Conservation (phyloP, 176 grass and related monocot genomes). For the Chrysopogon serrulatus region DNA sequence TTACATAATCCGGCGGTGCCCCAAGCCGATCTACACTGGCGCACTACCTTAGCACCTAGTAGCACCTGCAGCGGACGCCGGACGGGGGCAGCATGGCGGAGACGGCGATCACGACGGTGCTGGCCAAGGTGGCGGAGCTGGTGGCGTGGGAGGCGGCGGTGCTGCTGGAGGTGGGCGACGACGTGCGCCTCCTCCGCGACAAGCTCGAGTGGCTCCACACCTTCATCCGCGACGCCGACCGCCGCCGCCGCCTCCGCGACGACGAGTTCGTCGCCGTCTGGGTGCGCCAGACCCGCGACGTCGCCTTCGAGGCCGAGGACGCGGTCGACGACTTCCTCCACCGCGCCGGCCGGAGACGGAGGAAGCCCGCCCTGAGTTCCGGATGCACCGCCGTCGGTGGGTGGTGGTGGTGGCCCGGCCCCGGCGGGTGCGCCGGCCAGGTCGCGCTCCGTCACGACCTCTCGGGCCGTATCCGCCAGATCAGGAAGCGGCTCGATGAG, state of each 20-base stretch:
- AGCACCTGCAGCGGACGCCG: background rate
- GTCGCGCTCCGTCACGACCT: constrained; percentile 34
- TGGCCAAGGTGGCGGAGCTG: constrained; percentile 46
- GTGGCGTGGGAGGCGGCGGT: constrained; percentile 44
- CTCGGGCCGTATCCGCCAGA: constrained; percentile 33
- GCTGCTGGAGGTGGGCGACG: constrained; percentile 43
- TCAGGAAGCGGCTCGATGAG: constrained; percentile 35
- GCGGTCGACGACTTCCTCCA: constrained; percentile 65
- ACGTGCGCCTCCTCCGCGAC: constrained; percentile 52
- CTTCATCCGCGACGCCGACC: constrained; percentile 59
- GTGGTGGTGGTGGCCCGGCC: background rate
- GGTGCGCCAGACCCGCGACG: constrained; percentile 62
- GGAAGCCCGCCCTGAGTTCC: background rate
- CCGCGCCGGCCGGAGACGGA: background rate
- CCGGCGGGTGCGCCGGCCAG: constrained; percentile 9
- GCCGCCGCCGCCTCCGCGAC: constrained; percentile 40
- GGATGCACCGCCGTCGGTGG: background rate
- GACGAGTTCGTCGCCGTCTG: constrained; percentile 55
- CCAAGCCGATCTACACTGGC: background rate
- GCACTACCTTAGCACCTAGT: background rate
- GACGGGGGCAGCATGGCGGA: constrained; percentile 42
- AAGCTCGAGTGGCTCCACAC: constrained; percentile 73
- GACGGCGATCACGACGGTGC: constrained; percentile 60
- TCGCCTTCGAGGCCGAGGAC: constrained; percentile 65
- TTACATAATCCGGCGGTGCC: background rate